Conservation (phyloP, 768 basidiomycete species). For the Calocera cornea region DNA sequence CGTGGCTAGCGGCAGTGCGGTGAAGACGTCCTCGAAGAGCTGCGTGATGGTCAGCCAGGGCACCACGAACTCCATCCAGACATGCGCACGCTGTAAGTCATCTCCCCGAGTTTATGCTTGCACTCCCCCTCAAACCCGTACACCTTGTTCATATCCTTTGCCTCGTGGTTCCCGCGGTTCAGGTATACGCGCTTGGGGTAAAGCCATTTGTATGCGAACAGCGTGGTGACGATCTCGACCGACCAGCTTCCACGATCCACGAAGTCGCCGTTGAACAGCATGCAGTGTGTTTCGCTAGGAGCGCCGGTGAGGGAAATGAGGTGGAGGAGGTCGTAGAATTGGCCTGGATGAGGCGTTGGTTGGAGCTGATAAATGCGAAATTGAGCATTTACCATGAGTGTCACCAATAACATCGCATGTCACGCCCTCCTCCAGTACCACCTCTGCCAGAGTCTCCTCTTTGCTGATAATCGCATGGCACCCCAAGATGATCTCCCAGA, state of each 20-base stretch:
- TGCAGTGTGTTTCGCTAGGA: slow-evolving; percentile 70
- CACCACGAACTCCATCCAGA: not conserved
- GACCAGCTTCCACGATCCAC: slow-evolving; percentile 97
- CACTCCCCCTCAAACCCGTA: slow-evolving; percentile 95
- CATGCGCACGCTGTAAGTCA: slow-evolving; percentile 66
- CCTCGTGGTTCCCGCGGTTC: slow-evolving; percentile 94
- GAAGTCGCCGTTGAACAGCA: slow-evolving; percentile 89
- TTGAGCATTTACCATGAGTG: slow-evolving; percentile 55
- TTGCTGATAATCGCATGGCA: slow-evolving; percentile 60
- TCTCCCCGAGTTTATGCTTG: slow-evolving; percentile 92
- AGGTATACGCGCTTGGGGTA: slow-evolving; percentile 82
- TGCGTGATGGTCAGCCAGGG: slow-evolving; percentile 21
- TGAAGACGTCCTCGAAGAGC: slow-evolving; percentile 92
- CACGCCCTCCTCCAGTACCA: slow-evolving; percentile 58
- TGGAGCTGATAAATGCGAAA: not conserved
- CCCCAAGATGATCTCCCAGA: slow-evolving; percentile 90
- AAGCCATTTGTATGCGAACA: slow-evolving; percentile 95
- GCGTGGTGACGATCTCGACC: slow-evolving; percentile 79
- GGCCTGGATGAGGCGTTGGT: slow-evolving; percentile 37
- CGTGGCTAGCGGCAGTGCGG: slow-evolving; percentile 83
- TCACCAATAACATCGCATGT: slow-evolving; percentile 93
- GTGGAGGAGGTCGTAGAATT: slow-evolving; percentile 89
- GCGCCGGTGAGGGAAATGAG: slow-evolving; percentile 73
- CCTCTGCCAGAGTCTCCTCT: slow-evolving; percentile 69
- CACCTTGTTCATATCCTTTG: slow-evolving; percentile 85